These are phyloP conservation scores for Coniochaeta sp. DNA, from an alignment of 2,329 filamentous ascomycete genomes.

Conservation along the genomic window DNA sequence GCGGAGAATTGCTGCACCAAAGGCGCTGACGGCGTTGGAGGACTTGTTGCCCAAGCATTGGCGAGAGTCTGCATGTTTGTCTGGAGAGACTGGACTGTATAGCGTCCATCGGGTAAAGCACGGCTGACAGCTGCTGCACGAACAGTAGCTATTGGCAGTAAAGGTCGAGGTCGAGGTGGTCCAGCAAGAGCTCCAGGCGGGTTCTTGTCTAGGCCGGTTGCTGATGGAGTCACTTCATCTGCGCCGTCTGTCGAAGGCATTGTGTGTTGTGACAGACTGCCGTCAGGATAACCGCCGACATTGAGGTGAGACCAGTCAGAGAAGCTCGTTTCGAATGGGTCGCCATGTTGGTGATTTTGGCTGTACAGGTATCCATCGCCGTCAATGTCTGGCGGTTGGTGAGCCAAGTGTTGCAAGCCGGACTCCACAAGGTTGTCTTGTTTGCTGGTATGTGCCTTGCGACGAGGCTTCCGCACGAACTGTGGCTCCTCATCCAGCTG, in stretches of 20 bases:
- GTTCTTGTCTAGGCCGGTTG: not conserved
- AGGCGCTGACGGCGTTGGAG: not conserved
- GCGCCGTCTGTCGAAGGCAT: not conserved
- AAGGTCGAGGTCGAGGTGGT: not conserved
- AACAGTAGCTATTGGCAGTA: not conserved
- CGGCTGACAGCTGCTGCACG: not conserved
- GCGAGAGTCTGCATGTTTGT: not conserved
- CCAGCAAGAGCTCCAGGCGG: not conserved
- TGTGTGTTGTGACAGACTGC: not conserved
- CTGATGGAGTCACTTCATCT: not conserved
- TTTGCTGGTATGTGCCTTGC: conserved; percentile 4
- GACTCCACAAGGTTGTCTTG: not conserved
- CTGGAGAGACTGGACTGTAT: not conserved
- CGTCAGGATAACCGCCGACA: too few species aligned
- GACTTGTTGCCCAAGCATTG: not conserved
- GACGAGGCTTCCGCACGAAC: conserved; percentile 11
- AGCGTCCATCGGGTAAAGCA: not conserved
- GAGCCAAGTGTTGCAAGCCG: not conserved
- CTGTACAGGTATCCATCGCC: not conserved
- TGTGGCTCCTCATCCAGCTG: conserved; percentile 41
- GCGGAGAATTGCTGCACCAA: not conserved
- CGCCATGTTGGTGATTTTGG: not conserved
- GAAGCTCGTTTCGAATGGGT: not conserved
- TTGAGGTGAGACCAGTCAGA: not conserved
- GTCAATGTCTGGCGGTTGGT: not conserved